Base-by-base conservation (phyloP, 1,284 basidiomycete species). In the Lignosus rhinocerotis region DNA sequence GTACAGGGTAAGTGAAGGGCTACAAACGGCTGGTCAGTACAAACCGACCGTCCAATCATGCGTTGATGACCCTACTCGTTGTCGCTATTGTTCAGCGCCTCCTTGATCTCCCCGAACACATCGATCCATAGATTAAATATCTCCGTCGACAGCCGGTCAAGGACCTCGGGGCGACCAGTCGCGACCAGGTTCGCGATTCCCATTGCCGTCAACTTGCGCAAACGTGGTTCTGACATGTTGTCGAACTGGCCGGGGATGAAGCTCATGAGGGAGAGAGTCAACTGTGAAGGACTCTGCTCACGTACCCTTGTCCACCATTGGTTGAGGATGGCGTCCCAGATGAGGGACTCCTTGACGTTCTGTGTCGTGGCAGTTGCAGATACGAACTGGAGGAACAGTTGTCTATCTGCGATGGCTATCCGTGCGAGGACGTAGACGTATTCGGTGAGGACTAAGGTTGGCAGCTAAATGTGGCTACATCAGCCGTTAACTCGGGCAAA, bases 111-210 rank as follows among this genome's bases (percentile, higher is more conserved):
- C 11, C 88, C 90, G 44, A 96, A 88, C 5, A 95, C 93, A 67
- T 96, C 94, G 48, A 93, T 77, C 91, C 93, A 96, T 43, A 96
- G 77, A 69, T 94, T 94, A 74, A 93, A 92, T 62, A 92, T 84
- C 66, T 93, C 92, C 6, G 80, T 81, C 12, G 83, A 79, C 21
- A 93, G 75, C 36, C 89, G 80, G 45, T 83, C 76, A 17, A 93
- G 79, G n/a, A 92, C 85, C 63, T 90, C 87, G 4, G 79, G 79
- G 25, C 81, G 79, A 36, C 83, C 86, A 0, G 89, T 87, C 1
- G 90, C 82, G 43, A 91, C 85, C 6, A 93, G 78, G 33, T 80
- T 78, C 7, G 88, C 88, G 48, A 90, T 83, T 2, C 87, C 88
- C 78, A 92, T 87, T 9, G 90, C 89, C 31, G 83, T 74, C 51